Percentiles rank a stretch among this genome's conserved stretches.
Conservation (phyloP, 2,329 filamentous ascomycete species). For the Diaporthe velutina region DNA sequence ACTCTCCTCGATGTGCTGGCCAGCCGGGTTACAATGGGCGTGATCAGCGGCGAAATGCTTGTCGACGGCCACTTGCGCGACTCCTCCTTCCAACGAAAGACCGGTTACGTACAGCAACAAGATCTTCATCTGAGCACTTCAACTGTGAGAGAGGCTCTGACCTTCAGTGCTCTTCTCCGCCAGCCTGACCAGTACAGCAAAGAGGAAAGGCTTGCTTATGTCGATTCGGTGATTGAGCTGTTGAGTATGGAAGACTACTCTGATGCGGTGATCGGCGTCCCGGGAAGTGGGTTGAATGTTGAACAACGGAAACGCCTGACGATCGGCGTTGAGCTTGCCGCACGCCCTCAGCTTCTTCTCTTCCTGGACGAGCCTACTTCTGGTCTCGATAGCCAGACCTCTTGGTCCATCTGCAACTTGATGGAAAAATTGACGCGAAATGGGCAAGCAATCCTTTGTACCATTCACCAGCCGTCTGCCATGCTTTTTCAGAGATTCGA, state of each 20-base stretch:
- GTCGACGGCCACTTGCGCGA: constrained; percentile 75
- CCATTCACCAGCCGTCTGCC: constrained; percentile 92
- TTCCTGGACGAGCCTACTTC: constrained; percentile 95
- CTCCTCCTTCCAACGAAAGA: constrained; percentile 76
- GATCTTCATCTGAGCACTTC: constrained; percentile 75
- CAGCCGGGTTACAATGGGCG: constrained; percentile 77
- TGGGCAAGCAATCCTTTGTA: constrained; percentile 92
- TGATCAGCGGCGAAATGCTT: constrained; percentile 77
- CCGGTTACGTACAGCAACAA: constrained; percentile 77
- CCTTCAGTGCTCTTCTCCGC: constrained; percentile 73
- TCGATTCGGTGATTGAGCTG: constrained; percentile 77
- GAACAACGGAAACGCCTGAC: constrained; percentile 44
- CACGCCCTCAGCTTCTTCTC: constrained; percentile 87
- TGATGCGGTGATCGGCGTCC: constrained; percentile 76
- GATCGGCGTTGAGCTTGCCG: constrained; percentile 92
- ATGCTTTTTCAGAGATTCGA: constrained; percentile 93
- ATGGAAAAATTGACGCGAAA: constrained; percentile 88
- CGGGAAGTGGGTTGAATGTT: constrained; percentile 69
- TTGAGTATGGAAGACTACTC: constrained; percentile 76
- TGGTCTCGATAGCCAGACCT: constrained; percentile 89
- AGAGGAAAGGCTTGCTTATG: constrained; percentile 74
- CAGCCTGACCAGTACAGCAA: constrained; percentile 69
- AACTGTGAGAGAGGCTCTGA: constrained; percentile 75
- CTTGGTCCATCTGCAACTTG: constrained; percentile 88
- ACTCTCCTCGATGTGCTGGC: constrained; percentile 79